Conservation (phyloP, 495 filamentous ascomycete genomes). For the Peziza echinospora region DNA sequence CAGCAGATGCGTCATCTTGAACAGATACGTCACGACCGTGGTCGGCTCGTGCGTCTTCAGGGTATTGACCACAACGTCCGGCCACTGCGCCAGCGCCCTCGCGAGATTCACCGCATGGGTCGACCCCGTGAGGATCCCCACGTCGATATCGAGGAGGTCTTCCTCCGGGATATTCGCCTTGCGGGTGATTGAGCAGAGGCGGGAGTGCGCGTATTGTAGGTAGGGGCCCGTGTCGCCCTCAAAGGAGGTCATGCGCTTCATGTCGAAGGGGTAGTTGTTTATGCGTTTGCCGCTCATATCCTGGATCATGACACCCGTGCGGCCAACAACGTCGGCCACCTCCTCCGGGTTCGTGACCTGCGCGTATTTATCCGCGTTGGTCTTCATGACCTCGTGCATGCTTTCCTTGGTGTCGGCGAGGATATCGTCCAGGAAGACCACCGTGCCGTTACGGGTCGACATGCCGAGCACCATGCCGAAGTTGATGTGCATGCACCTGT, state of each 20-base stretch:
- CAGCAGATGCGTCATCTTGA: slow-evolving; percentile 68
- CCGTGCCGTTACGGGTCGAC: slow-evolving; percentile 38
- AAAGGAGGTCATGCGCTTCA: slow-evolving; percentile 44
- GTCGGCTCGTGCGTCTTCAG: slow-evolving; percentile 43
- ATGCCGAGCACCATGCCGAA: slow-evolving; percentile 41
- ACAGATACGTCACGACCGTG: slow-evolving; percentile 58
- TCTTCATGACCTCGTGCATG: slow-evolving; percentile 45
- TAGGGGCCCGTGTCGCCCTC: slow-evolving; percentile 51
- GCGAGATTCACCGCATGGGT: slow-evolving; percentile 32
- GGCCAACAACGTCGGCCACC: slow-evolving; percentile 36
- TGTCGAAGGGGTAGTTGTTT: slow-evolving; percentile 42
- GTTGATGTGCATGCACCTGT: slow-evolving; percentile 38
- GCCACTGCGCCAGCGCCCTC: slow-evolving; percentile 39
- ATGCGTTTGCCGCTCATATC: slow-evolving; percentile 44
- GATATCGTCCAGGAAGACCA: slow-evolving; percentile 39
- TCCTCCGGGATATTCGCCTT: slow-evolving; percentile 29
- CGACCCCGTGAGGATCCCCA: neutral
- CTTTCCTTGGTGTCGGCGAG: slow-evolving; percentile 37
- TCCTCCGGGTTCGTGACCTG: slow-evolving; percentile 36
- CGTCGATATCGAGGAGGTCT: no score
- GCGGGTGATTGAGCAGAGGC: slow-evolving; percentile 39
- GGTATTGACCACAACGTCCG: slow-evolving; percentile 40
- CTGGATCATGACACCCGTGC: slow-evolving; percentile 42
- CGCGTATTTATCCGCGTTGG: slow-evolving; percentile 36
- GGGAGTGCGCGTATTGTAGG: slow-evolving; percentile 46